Evolutionary conservation across 129 eudicot species (phyloP).

Genomic region (Daucus carota): DNA sequence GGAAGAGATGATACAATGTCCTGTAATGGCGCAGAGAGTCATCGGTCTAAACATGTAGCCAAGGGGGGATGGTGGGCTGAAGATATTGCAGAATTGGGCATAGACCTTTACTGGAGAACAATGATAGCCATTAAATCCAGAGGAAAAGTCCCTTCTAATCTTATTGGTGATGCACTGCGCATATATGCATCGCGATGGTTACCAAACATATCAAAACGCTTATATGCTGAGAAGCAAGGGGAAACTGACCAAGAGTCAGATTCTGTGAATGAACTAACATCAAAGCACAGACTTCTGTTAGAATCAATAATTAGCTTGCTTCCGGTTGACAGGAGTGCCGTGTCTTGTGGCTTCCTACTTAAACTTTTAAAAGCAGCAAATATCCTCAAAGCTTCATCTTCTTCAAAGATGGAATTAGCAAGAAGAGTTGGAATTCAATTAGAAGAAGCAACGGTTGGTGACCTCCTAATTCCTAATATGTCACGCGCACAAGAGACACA

Average conservation of each 20-base stretch:
- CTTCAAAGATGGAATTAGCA: constrained; percentile 63
- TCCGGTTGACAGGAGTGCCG: constrained; percentile 58
- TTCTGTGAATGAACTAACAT: constrained; percentile 22
- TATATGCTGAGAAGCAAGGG: not conserved
- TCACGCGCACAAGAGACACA: constrained; percentile 20
- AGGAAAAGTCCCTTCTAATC: constrained; percentile 56
- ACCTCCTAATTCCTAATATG: constrained; percentile 50
- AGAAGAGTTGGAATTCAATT: constrained; percentile 68
- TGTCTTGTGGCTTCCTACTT: constrained; percentile 71
- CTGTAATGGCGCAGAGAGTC: constrained; percentile 36
- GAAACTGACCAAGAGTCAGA: constrained; percentile 9
- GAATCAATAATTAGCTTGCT: constrained; percentile 76
- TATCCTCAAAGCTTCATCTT: constrained; percentile 46
- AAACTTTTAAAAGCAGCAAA: constrained; percentile 66
- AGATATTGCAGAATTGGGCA: constrained; percentile 65
- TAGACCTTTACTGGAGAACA: constrained; percentile 78
- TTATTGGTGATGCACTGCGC: constrained; percentile 72
- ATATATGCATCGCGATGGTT: constrained; percentile 72
- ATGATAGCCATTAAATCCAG: constrained; percentile 78
- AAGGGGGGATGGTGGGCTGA: constrained; percentile 94
- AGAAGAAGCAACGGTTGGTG: constrained; percentile 71
- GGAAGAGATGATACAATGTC: constrained; percentile 33
- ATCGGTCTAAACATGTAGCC: constrained; percentile 13
- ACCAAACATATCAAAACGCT: constrained; percentile 16
- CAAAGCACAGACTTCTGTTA: constrained; percentile 49